These are phyloP conservation scores for Penicillium cataractarum DNA, from an alignment of 495 filamentous ascomycete genomes.

Conservation along the genomic window DNA sequence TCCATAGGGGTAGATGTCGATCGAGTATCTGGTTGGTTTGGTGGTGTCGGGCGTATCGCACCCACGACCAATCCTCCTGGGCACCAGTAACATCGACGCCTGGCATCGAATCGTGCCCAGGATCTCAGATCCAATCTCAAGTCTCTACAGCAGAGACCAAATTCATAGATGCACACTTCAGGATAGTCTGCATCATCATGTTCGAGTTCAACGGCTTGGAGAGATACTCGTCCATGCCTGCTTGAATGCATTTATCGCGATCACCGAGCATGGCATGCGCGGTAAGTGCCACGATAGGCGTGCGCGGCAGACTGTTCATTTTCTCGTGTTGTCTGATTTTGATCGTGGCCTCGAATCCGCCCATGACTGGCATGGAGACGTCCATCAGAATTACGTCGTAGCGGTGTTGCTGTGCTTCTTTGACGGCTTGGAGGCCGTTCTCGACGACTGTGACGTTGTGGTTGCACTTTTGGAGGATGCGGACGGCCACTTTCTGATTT, in stretches of 20 bases:
- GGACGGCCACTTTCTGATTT: constrained; percentile 78
- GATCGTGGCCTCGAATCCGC: constrained; percentile 78
- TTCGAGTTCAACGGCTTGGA: constrained; percentile 74
- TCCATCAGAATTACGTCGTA: constrained; percentile 88
- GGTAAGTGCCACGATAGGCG: constrained; percentile 82
- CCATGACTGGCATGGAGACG: constrained; percentile 81
- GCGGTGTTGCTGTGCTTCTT: constrained; percentile 57
- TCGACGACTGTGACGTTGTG: constrained; percentile 70
- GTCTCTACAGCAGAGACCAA: constrained; percentile 10
- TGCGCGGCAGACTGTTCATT: constrained; percentile 48
- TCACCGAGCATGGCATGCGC: constrained; percentile 83
- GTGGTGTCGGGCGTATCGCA: neutral
- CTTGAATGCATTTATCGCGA: constrained; percentile 71
- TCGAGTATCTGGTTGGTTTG: neutral
- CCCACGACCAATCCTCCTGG: neutral
- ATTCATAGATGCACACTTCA: constrained; percentile 52
- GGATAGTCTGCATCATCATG: constrained; percentile 71
- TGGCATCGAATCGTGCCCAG: neutral
- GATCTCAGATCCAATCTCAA: neutral
- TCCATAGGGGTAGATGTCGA: neutral
- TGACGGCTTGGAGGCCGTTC: constrained; percentile 77
- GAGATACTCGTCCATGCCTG: constrained; percentile 86
- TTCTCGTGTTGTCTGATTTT: constrained; percentile 65
- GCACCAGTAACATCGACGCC: neutral
- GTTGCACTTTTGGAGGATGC: constrained; percentile 74